phyloP scores from a whole-genome alignment of 768 basidiomycete species.

The Tricholoma hemisulphureum region DNA sequence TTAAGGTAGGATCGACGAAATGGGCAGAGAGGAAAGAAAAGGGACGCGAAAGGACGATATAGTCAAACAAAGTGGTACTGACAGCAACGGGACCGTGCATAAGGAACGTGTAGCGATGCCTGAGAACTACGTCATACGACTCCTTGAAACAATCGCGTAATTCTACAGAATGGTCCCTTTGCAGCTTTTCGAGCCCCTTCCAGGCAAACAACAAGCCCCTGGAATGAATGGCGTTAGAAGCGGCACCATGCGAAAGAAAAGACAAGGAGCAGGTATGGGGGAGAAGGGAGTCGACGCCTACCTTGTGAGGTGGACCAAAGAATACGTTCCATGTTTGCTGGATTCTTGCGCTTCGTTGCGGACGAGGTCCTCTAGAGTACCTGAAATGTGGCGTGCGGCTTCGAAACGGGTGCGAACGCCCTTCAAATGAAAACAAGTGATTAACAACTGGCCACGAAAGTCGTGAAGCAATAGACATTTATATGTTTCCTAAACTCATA shows the following conservation, averaged over 20 bases:
- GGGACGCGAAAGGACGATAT: too few relatives aligned
- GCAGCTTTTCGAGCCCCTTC: constrained; percentile 64
- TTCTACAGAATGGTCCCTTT: constrained; percentile 48
- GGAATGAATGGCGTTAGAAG: neutral
- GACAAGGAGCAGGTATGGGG: too few relatives aligned
- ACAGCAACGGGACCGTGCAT: constrained; percentile 64
- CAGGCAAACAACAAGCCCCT: constrained; percentile 71
- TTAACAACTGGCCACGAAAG: neutral
- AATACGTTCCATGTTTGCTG: constrained; percentile 51
- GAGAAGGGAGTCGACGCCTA: constrained; percentile 27
- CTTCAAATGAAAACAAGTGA: constrained; percentile 32
- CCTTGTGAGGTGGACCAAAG: constrained; percentile 66
- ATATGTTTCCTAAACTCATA: constrained; percentile 67
- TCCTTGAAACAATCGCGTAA: constrained; percentile 67
- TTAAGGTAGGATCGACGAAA: too few relatives aligned
- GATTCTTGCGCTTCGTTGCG: constrained; percentile 44
- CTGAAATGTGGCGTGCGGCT: constrained; percentile 39
- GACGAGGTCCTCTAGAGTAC: constrained; percentile 63
- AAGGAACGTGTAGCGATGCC: constrained; percentile 64
- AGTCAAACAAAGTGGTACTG: constrained; percentile 19
- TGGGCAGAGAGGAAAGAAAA: too few relatives aligned
- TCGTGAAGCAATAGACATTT: constrained; percentile 40
- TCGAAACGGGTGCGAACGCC: constrained; percentile 60
- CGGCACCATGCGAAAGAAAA: too few relatives aligned
- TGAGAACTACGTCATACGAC: constrained; percentile 66